Conservation (phyloP, 2,329 filamentous ascomycete species). For the Coniochaeta sp. region DNA sequence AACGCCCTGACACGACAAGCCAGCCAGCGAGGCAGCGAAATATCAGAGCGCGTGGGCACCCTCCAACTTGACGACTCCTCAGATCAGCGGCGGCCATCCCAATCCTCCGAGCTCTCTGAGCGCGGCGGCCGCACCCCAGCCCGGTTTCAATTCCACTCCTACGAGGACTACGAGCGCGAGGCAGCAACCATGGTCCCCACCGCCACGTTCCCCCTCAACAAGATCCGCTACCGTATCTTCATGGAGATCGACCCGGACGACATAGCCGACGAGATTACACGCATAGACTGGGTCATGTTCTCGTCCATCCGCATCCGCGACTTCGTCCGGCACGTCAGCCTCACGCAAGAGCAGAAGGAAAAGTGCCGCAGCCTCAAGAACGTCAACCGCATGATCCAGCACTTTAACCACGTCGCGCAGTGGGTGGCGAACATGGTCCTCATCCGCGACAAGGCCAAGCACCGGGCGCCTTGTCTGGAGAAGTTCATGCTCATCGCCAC, state of each 20-base stretch:
- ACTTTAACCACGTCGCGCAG: constrained; percentile 80
- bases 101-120: constrained; percentile 36
- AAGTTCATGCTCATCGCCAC: constrained; percentile 90
- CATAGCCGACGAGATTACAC: constrained; percentile 83
- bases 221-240: constrained; percentile 81
- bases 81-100: constrained; percentile 34
- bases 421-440: constrained; percentile 82
- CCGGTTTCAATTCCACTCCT: constrained; percentile 53
- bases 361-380: constrained; percentile 73
- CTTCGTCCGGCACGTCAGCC: constrained; percentile 82
- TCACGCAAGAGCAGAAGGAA: constrained; percentile 64
- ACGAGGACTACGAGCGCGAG: constrained; percentile 76
- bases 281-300: constrained; percentile 98
- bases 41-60: constrained; percentile 38
- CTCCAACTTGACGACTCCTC: constrained; percentile 41
- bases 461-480: constrained; percentile 82
- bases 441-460: constrained; percentile 90
- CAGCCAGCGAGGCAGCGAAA: constrained; percentile 21
- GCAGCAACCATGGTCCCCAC: constrained; percentile 66
- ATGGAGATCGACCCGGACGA: constrained; percentile 82
- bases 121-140: constrained; percentile 28
- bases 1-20: too few relatives aligned
- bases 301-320: constrained; percentile 90
- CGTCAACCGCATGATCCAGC: constrained; percentile 88
- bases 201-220: constrained; percentile 64